Base-by-base conservation (phyloP, 257 asterid genomes). In the Leonotis leonurus region DNA sequence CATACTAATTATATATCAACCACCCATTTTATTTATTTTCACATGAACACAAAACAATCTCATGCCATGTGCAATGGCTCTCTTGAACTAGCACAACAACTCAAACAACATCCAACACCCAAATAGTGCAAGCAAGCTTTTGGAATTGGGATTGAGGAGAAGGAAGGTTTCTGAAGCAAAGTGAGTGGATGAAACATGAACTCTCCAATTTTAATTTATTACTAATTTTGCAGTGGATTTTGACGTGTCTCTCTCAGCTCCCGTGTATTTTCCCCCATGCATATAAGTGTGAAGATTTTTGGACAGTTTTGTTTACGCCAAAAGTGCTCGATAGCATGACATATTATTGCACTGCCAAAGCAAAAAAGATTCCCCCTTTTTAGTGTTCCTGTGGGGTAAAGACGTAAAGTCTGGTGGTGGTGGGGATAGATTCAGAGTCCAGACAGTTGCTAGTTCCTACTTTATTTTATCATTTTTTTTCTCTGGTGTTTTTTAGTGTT, bases 211-310 rank as follows among this genome's bases (percentile, higher is more conserved):
- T 40, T 51, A 12, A 24, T 55, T 55, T 17, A 0, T 21, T 7
- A 44, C 29, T 14, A 8, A 1, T 22, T 50, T 50, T 2, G 13
- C n/a, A n/a, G 26, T 62, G 29, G 20, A 18, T 58, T 57, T 60
- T 29, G 49, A 27, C 51, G 51, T 60, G 49, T 64, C 49, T 18
- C 33, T 9, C 37, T 57, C 22, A 56, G 9, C 59, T 10, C 60
- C 71, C 52, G 68, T 74, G 74, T 41, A 45, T 39, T 52, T 64
- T 18, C 52, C 27, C n/a, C 48, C 87, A 40, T 70, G 84, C 81
- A n/a, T n/a, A n/a, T n/a, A 68, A 56, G 60, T 64, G 6, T 67
- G 51, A 53, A 30, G 72, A 24, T 39, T 26, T 67, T 61, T 62
- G 72, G 64, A 41, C 65, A 48, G 17, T 59, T 46, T 60, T 37